Evolutionary conservation across 106 monocot genomes (phyloP).

Genomic region (Dendrobium nobile): DNA sequence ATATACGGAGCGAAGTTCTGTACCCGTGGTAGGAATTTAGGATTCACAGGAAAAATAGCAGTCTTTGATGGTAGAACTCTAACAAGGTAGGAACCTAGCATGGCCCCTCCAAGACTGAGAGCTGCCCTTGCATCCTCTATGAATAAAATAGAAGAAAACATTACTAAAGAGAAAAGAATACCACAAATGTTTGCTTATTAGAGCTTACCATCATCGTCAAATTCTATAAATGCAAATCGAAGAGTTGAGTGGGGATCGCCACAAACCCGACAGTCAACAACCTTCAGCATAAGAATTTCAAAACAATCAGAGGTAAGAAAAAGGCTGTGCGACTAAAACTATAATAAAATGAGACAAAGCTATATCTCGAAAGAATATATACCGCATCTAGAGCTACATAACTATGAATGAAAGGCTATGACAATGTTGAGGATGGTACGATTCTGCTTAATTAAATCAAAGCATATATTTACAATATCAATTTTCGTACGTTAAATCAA

Average conservation of each 20-base stretch:
- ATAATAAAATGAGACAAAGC: not conserved
- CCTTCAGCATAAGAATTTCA: slow-evolving; percentile 25
- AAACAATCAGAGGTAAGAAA: not conserved
- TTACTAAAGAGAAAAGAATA: not conserved
- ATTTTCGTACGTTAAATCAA: no score
- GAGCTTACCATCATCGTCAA: slow-evolving; percentile 44
- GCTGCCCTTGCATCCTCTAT: slow-evolving; percentile 66
- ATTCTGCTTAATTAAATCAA: no score
- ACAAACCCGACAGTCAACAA: slow-evolving; percentile 68
- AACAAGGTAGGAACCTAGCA: slow-evolving; percentile 66
- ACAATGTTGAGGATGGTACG: no score
- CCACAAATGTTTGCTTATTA: not conserved
- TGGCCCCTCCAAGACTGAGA: slow-evolving; percentile 58
- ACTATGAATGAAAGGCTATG: no score
- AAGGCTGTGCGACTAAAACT: not conserved
- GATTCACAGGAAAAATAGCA: slow-evolving; percentile 90
- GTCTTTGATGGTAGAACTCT: slow-evolving; percentile 87
- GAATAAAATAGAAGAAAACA: not conserved
- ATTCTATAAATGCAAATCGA: slow-evolving; percentile 75
- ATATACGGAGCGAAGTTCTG: not conserved
- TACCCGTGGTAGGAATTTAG: slow-evolving; percentile 82
- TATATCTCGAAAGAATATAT: no score
- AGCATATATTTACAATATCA: no score
- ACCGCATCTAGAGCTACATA: no score
- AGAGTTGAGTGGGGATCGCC: slow-evolving; percentile 62